Evolutionary conservation across 2,329 filamentous ascomycete species (phyloP), one percentile per base, ranked within the genome.

Genomic region (Aureobasidium sp.): DNA sequence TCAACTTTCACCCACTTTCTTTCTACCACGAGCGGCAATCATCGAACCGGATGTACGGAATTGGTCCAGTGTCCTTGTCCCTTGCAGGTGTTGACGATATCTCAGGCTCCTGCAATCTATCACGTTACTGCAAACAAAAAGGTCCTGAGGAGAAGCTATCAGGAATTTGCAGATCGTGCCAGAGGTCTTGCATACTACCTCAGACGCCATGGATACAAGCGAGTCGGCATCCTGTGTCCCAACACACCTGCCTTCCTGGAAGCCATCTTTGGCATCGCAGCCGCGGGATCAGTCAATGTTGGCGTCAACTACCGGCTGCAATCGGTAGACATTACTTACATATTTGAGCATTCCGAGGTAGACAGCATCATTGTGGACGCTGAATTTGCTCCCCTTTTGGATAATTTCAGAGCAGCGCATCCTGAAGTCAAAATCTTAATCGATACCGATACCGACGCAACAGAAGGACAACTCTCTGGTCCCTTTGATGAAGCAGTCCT

Each of bases 221-320:
- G 89, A 62, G 88, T 97, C 6, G 94, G 94, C 7, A 86, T 99
- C 50, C 79, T 99, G 11, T 86, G 85, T 9, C 89, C 94, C 3
- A 99, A 99, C 71, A 99, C 94, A 0, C 94, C 94, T 0, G 92
- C 92, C 0, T 97, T 97, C 68, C 79, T 99, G 29, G 93, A 97
- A 75, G 83, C 85, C 7, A 89, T 96, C 63, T 99, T 90, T 69
- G 94, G 89, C 1, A 87, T 96, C 66, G 86, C 86, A 0, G 92
- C 89, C 1, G 89, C 89, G 0, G 90, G 90, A 1, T 89, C 81
- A 8, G 83, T 95, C 25, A 84, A 91, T 63, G 88, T 96, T 57
- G 80, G 80, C 3, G 83, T 86, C 47, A 90, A 90, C 65, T 89
- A 89, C 67, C 78, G 87, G 2, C 77, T 96, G 47, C 94, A 94